Conservation (phyloP, 352 stramenopile genomes). For the Lagenidium giganteum region DNA sequence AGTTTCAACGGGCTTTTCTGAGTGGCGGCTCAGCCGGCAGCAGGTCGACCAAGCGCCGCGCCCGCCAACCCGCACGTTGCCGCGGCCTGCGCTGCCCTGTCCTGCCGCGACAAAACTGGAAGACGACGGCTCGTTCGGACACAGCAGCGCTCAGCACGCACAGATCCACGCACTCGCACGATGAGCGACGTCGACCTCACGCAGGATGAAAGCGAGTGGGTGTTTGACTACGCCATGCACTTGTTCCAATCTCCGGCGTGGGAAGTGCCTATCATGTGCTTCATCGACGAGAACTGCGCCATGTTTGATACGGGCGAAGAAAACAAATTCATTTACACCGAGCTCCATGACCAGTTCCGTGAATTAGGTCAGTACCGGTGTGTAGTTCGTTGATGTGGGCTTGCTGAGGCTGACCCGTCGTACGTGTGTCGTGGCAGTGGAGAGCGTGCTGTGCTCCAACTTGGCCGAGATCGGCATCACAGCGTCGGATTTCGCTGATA, state of each 20-base stretch:
- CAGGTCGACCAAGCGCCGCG: too few relatives aligned
- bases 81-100: too few relatives aligned
- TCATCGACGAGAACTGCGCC: conserved; percentile 84
- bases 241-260: conserved; percentile 78
- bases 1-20: too few relatives aligned
- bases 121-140: too few relatives aligned
- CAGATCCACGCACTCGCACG: background rate
- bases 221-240: conserved; percentile 84
- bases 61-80: too few relatives aligned
- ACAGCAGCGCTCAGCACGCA: too few relatives aligned
- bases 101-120: too few relatives aligned
- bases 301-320: conserved; percentile 83
- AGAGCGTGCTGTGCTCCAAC: conserved; percentile 71
- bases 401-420: background rate
- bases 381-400: background rate
- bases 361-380: too few relatives aligned
- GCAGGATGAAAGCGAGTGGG: conserved; percentile 57
- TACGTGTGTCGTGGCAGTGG: conserved; percentile 25
- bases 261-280: conserved; percentile 80
- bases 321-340: conserved; percentile 81
- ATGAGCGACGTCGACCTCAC: conserved; percentile 34
- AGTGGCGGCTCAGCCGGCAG: too few relatives aligned
- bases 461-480: conserved; percentile 84
- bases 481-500: conserved; percentile 72
- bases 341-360: background rate